Base-by-base conservation (phyloP, 441 rosid species). In the Adansonia gregorii region DNA sequence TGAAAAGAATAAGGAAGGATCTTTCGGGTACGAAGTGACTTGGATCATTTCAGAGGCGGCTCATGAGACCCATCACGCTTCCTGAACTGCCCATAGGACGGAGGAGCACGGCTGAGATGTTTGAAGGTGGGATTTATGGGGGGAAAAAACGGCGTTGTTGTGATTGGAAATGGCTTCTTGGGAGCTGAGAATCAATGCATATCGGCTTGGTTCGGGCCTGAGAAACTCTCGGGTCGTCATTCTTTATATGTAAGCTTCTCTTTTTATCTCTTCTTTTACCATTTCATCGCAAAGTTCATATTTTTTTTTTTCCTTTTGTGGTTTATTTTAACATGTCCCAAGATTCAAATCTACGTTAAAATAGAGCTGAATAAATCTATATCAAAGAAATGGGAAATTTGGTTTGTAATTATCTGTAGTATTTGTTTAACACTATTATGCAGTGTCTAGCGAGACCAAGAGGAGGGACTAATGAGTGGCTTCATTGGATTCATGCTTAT, bases 151-250 rank as follows among this genome's bases (percentile, higher is more conserved):
- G 91, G 67, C 41, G 92, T 87, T 45, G 76, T 87, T 22, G 85
- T 89, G 46, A 78, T 91, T 61, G 93, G 93, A 39, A 91, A 91
- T 78, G 95, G 93, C 45, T 86, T 85, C 78, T 86, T 91, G 7
- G 93, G 93, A 65, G 89, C 95, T n/a, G 95, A 89, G 88, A 91
- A 77, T 81, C 93, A 89, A 82, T 85, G 92, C 81, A 35, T 4
- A 48, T 89, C 73, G 95, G 95, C 58, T 83, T 91, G 83, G 60
- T 91, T 83, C 91, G 91, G 31, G 86, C 93, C 56, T 81, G 89
- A 52, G 91, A 35, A 90, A 76, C 92, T 90, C 80, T 78, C 79
- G 78, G 85, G 82, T 82, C 84, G 84, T 68, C 85, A 86, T 76
- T 72, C 86, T 55, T 72, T 86, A 24, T 78, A 79, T 58, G 92